Conservation (phyloP, 108 stramenopile species). For the Heterococcus sp. region DNA sequence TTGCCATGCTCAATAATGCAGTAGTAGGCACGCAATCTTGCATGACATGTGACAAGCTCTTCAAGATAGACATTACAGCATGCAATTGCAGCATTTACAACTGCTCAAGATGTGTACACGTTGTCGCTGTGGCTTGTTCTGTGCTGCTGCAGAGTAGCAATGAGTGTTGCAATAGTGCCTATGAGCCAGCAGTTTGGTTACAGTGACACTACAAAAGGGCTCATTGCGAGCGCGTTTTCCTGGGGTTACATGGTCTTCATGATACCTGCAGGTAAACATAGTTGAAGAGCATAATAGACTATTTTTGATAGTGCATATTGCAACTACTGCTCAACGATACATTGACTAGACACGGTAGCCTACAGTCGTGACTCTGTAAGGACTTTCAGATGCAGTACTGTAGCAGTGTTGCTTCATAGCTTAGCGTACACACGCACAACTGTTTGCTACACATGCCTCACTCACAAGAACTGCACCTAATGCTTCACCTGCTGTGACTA, state of each 20-base stretch:
- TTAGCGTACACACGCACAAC: not conserved
- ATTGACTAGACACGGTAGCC: not conserved
- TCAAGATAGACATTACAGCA: not conserved
- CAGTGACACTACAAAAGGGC: conserved; percentile 74
- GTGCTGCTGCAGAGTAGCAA: conserved; percentile 74
- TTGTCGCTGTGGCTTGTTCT: conserved; percentile 39
- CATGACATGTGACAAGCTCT: not conserved
- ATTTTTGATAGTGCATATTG: too few relatives aligned
- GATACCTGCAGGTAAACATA: conserved; percentile 58
- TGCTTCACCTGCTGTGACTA: not conserved
- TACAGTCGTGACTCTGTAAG: too few relatives aligned
- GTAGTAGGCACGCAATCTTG: not conserved
- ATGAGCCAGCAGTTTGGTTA: conserved; percentile 69
- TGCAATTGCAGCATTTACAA: too few relatives aligned
- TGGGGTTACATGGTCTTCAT: conserved; percentile 77
- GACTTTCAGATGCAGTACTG: too few relatives aligned
- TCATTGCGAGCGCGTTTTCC: conserved; percentile 68
- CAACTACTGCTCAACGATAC: too few relatives aligned
- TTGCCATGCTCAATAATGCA: not conserved
- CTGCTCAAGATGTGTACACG: not conserved
- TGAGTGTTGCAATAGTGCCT: conserved; percentile 82
- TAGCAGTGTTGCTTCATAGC: conserved; percentile 24
- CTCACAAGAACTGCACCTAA: not conserved
- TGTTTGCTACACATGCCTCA: not conserved
- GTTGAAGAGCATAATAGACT: too few relatives aligned